Percentiles rank a stretch among this genome's conserved stretches.
Evolutionary conservation across 2,329 filamentous ascomycete species (phyloP).

Genomic region (Lachnellula willkommii): DNA sequence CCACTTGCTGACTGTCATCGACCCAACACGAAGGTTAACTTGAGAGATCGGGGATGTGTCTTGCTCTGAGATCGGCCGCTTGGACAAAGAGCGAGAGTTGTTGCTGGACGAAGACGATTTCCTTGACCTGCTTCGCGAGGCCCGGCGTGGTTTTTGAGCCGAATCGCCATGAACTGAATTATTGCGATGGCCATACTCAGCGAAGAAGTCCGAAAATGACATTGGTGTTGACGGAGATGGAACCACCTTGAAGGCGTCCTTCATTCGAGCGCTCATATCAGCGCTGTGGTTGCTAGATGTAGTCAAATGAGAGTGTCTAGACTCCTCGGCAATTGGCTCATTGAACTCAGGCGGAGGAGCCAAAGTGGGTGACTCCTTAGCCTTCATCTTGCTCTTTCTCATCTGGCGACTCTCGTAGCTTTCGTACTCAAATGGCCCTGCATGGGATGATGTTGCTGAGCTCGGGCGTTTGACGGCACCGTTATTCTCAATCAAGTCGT

Average conservation of each 20-base stretch:
- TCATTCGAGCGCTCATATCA: conserved; percentile 50
- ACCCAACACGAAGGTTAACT: conserved; percentile 72
- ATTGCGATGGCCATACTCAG: conserved; percentile 37
- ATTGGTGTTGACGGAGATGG: conserved; percentile 41
- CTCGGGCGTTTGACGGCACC: conserved; percentile 41
- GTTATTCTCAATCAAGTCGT: conserved; percentile 74
- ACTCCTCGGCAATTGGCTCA: conserved; percentile 5
- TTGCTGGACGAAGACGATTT: conserved; percentile 21
- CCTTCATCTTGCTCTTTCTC: conserved; percentile 18
- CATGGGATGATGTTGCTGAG: conserved; percentile 52
- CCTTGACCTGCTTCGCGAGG: conserved; percentile 14
- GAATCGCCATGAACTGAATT: conserved; percentile 18
- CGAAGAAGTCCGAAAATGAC: conserved; percentile 39
- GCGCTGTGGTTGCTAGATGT: conserved; percentile 50
- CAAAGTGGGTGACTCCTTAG: conserved; percentile 23
- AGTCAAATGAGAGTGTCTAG: conserved; percentile 24
- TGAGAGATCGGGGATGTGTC: conserved; percentile 60
- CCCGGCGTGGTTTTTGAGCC: conserved; percentile 1
- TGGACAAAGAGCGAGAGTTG: conserved; percentile 19
- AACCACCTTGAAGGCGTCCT: conserved; percentile 41
- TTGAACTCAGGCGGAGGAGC: conserved; percentile 15
- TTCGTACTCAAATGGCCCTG: conserved; percentile 52
- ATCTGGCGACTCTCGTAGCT: conserved; percentile 35
- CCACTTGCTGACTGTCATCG: conserved; percentile 84
- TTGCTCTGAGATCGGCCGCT: conserved; percentile 24